These are phyloP conservation scores for Chaetomiaceae sp. DNA, from an alignment of 2,329 filamentous ascomycete species.

Conservation along the genomic window DNA sequence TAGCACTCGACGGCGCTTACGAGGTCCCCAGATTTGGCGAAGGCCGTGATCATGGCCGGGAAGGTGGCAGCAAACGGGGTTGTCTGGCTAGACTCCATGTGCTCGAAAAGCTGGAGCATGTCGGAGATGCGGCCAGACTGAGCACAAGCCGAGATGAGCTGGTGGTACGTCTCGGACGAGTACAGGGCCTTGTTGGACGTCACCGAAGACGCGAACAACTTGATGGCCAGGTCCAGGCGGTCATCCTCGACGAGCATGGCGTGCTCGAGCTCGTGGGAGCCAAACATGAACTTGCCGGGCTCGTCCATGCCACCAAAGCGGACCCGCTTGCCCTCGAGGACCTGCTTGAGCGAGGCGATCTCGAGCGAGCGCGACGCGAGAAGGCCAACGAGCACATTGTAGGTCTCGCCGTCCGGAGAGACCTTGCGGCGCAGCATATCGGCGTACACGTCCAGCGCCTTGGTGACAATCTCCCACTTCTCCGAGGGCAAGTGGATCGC, in stretches of 20 bases:
- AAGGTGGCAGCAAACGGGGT: constrained; percentile 77
- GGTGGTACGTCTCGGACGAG: constrained; percentile 76
- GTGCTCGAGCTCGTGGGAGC: constrained; percentile 80
- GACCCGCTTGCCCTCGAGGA: constrained; percentile 73
- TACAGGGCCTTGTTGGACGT: constrained; percentile 60
- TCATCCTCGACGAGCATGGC: constrained; percentile 84
- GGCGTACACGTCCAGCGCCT: constrained; percentile 89
- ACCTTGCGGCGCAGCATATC: constrained; percentile 91
- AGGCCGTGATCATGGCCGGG: constrained; percentile 91
- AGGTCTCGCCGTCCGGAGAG: constrained; percentile 76
- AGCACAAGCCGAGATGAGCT: constrained; percentile 83
- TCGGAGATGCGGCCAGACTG: constrained; percentile 74
- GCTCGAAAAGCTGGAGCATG: constrained; percentile 85
- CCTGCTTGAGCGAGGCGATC: constrained; percentile 65
- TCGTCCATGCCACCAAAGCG: constrained; percentile 84
- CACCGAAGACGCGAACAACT: constrained; percentile 75
- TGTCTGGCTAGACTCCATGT: constrained; percentile 78
- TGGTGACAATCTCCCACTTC: constrained; percentile 79
- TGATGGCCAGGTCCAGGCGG: constrained; percentile 76
- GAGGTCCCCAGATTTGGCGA: constrained; percentile 74
- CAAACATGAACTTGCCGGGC: constrained; percentile 79
- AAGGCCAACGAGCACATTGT: constrained; percentile 79
- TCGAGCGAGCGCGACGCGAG: constrained; percentile 77
- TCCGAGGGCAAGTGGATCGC: constrained; percentile 76
- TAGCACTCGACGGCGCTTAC: constrained; percentile 90